Base-by-base conservation (phyloP, 768 basidiomycete genomes). In the Phlebiopsis gigantea region DNA sequence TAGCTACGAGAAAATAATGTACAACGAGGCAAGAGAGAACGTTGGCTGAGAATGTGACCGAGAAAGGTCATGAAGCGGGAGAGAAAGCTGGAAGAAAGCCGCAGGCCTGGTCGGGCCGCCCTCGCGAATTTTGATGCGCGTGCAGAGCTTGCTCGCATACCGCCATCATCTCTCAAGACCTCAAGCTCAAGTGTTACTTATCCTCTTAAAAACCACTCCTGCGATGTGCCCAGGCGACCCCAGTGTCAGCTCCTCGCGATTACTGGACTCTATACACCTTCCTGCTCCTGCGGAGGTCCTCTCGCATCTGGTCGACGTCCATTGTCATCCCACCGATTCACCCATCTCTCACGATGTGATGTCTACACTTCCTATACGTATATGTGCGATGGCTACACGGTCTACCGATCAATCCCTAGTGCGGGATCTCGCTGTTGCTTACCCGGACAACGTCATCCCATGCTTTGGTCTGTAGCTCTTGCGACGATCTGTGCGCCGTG, bases 281-380 rank as follows among this genome's bases (percentile, higher is more conserved):
- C 43, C 51, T 21, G 47, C 28, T 22, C 43, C 56, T 14, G 6
- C 46, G 15, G 58, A 59, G 48, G 78, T 93, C 45, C 73, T 90
- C 19, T 72, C 70, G 21, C 90, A 90, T 63, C 73, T 98, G 56
- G 78, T 85, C 53, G 95, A 97, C 66, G 90, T 86, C 0, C 95
- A 98, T 62, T 95, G 91, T 70, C 95, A 98, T 72, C 93, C 95
- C 2, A 93, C 90, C 4, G 94, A 96, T 69, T 80, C 87, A 9
- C 70, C 68, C 0, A 77, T 85, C 39, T 63, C 72, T 7, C 52
- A 70, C 3, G 70, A 74, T 22, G 76, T 78, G 4, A 83, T 90
- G 71, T 73, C 81, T 24, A 63, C 71, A 10, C 79, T 89, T 3
- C 68, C 73, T 2, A 84, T 92, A 50, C 85, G 80, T 0, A 76